Evolutionary conservation across 1,284 basidiomycete species (phyloP).

Genomic region (Phellopilus nigrolimitatus): DNA sequence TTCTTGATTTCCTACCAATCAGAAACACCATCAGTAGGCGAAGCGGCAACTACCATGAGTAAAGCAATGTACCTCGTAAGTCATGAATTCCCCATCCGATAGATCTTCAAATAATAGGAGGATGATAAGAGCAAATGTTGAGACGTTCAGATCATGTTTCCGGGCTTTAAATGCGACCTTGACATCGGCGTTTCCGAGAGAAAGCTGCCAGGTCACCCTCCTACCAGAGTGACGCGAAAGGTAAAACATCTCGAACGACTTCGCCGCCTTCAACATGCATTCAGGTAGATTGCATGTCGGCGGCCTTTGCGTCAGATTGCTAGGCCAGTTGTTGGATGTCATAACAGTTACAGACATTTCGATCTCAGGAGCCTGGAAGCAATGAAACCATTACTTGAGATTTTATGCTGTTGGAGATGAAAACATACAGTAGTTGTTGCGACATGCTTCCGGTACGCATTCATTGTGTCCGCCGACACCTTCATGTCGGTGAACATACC

Average conservation of each 20-base stretch:
- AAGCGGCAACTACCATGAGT: background rate
- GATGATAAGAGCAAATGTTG: constrained; percentile 87
- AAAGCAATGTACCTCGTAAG: constrained; percentile 55
- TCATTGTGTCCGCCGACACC: constrained; percentile 80
- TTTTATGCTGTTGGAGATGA: background rate
- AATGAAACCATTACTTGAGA: constrained; percentile 9
- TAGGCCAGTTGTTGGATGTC: constrained; percentile 94
- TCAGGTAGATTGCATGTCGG: constrained; percentile 67
- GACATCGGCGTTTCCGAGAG: constrained; percentile 91
- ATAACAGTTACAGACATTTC: constrained; percentile 86
- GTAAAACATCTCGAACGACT: constrained; percentile 89
- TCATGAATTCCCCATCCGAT: constrained; percentile 62
- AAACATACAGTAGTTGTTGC: constrained; percentile 48
- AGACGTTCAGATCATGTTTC: constrained; percentile 89
- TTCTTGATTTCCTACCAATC: constrained; percentile 39
- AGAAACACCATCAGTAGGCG: background rate
- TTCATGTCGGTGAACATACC: constrained; percentile 99
- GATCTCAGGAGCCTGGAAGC: constrained; percentile 56
- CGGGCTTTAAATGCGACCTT: constrained; percentile 76
- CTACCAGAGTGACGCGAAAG: constrained; percentile 85
- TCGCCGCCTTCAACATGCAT: constrained; percentile 58
- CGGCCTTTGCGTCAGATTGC: constrained; percentile 49
- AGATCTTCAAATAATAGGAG: constrained; percentile 84
- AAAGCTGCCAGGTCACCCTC: constrained; percentile 89
- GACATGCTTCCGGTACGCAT: constrained; percentile 64